A percentile compares a stretch with the other conserved stretches of the same genome.
phyloP scores from a whole-genome alignment of 345 rosid genomes.

The Ailanthus altissimus region DNA sequence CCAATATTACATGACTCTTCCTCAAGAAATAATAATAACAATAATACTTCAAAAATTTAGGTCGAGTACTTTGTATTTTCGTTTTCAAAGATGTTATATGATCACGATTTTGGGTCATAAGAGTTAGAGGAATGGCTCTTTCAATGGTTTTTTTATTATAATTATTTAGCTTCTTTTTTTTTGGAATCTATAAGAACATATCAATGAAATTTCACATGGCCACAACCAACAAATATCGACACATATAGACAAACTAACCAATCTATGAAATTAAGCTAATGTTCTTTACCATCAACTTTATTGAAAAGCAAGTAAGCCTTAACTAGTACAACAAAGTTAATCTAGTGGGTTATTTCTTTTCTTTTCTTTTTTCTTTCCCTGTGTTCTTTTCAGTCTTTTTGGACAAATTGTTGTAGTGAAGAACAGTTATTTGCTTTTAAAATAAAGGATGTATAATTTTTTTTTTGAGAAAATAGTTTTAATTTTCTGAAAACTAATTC shows the following conservation, averaged over 20 bases:
- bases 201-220: background rate
- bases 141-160: conserved; percentile 17
- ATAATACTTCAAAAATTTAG: conserved; percentile 8
- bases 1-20: conserved; percentile 15
- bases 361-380: no score
- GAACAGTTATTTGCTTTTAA: no score
- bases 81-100: conserved; percentile 11
- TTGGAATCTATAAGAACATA: background rate
- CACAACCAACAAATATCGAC: background rate
- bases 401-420: no score
- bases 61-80: conserved; percentile 20
- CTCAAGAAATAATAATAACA: background rate
- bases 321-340: no score
- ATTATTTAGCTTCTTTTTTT: background rate
- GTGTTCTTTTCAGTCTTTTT: no score
- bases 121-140: conserved; percentile 29
- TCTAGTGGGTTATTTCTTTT: no score
- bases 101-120: conserved; percentile 18
- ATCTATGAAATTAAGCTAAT: background rate
- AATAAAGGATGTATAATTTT: no score
- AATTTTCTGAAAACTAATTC: no score
- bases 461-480: no score
- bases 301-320: background rate
- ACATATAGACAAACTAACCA: background rate
- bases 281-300: background rate